These are phyloP conservation scores for Entoloma clypeatum DNA, from an alignment of 1,284 basidiomycete genomes.

Conservation along the genomic window DNA sequence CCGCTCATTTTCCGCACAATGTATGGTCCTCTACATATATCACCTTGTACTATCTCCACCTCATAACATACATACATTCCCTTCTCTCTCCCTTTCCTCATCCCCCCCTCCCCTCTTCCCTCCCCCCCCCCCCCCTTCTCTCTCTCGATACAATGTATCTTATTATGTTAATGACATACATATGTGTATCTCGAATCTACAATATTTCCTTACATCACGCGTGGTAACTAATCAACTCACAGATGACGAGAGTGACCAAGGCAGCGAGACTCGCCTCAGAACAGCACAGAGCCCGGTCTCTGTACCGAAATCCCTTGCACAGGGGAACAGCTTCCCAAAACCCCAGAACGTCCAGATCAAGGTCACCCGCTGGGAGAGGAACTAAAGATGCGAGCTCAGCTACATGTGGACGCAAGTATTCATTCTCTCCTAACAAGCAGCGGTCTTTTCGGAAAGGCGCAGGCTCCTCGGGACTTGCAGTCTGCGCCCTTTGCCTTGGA, in stretches of 20 bases:
- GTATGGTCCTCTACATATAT: too few species aligned
- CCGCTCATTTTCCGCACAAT: too few species aligned
- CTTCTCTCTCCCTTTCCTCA: background rate
- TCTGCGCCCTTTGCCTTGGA: slow-evolving; percentile 16
- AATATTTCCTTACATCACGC: too few species aligned
- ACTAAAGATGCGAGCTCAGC: background rate
- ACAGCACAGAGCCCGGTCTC: too few species aligned
- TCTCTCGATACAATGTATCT: background rate
- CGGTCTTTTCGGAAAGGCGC: background rate
- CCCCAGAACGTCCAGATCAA: too few species aligned
- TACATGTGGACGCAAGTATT: background rate
- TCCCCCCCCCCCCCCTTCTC: background rate
- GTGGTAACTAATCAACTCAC: too few species aligned
- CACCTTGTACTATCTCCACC: too few species aligned
- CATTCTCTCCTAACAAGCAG: background rate
- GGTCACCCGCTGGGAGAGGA: background rate
- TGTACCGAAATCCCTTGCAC: too few species aligned
- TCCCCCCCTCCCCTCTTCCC: background rate
- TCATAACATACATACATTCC: too few species aligned
- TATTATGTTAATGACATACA: background rate
- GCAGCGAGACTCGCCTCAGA: too few species aligned
- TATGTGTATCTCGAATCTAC: background rate
- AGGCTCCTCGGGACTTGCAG: background rate
- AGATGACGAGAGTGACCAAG: too few species aligned
- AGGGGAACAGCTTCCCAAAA: too few species aligned